These are phyloP conservation scores for Chrysanthemum seticuspe DNA, from an alignment of 129 eudicot genomes.

Conservation along the genomic window DNA sequence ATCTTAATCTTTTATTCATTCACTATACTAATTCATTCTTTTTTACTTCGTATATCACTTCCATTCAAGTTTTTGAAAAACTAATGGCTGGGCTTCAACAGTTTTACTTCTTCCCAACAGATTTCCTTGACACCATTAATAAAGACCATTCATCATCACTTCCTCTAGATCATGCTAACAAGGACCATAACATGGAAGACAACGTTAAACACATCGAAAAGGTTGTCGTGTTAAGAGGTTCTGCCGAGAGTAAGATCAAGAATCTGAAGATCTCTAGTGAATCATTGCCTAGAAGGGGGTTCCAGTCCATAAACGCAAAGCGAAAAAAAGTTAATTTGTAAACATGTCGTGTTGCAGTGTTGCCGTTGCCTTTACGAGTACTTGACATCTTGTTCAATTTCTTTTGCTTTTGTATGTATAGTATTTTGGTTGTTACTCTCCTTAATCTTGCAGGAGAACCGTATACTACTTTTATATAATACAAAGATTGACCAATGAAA, in stretches of 20 bases:
- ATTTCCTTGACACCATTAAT: constrained; percentile 31
- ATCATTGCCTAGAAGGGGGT: constrained; percentile 19
- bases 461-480: not conserved
- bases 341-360: not conserved
- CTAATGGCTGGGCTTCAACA: constrained; percentile 42
- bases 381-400: not conserved
- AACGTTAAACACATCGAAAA: not conserved
- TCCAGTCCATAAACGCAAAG: constrained; percentile 13
- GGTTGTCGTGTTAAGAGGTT: constrained; percentile 1
- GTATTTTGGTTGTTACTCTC: too few species aligned
- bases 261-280: constrained; percentile 30
- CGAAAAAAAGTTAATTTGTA: constrained; percentile 1
- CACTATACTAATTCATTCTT: not conserved
- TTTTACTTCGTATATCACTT: not conserved
- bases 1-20: not conserved
- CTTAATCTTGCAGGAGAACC: too few species aligned
- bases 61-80: not conserved
- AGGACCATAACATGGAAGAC: not conserved
- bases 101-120: constrained; percentile 40
- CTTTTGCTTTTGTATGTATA: not conserved
- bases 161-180: not conserved
- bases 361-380: not conserved
- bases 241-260: constrained; percentile 19
- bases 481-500: too few species aligned
- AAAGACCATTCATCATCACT: constrained; percentile 23